Evolutionary conservation across 352 stramenopile species (phyloP), one percentile per base, ranked within the genome.

Genomic region (Globisporangium emineosum): DNA sequence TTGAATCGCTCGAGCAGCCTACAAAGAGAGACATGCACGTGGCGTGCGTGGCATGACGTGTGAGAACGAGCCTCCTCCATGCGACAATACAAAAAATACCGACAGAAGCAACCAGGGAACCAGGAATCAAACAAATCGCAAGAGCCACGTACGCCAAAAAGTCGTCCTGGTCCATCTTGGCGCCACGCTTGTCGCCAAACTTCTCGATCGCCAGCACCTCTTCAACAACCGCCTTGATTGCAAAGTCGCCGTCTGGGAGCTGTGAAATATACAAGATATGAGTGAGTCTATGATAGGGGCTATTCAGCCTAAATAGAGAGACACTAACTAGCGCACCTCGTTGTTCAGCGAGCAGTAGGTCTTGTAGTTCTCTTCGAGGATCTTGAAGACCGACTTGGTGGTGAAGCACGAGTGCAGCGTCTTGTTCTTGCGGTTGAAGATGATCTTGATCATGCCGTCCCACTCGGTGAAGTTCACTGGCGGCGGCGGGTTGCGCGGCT

Each of bases 351-450:
- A 95, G 69, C 86, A 96, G 69, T 92, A 98, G 25, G 94, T 98
- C 74, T 96, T 97, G 75, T 97, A 96, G 71, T 99, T 99, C 54
- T 98, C 89, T 62, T 98, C 90, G 45, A 99, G 81, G 50, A 99
- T 83, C 68, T 91, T 93, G 7, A 99, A 81, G 32, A 98, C 96
- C 2, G 93, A 85, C 79, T 99, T 99, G 35, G 96, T 99, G 33
- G 93, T 97, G 68, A 99, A 94, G 19, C 97, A 95, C 43, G 96
- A 91, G 65, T 97, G 85, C 23, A 99, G 78, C 37, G 96, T 99
- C 86, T 99, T 99, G 81, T 99, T 99, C 80, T 99, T 99, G 40
- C 98, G 88, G 80, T 99, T 99, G 78, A 99, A 99, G 51, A 99
- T 79, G 67, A 99, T 91, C 68, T 98, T 96, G 68, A 99, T 94